These are phyloP conservation scores for Ceratocystis harringtonii DNA, from an alignment of 2,329 filamentous ascomycete genomes.

Conservation along the genomic window DNA sequence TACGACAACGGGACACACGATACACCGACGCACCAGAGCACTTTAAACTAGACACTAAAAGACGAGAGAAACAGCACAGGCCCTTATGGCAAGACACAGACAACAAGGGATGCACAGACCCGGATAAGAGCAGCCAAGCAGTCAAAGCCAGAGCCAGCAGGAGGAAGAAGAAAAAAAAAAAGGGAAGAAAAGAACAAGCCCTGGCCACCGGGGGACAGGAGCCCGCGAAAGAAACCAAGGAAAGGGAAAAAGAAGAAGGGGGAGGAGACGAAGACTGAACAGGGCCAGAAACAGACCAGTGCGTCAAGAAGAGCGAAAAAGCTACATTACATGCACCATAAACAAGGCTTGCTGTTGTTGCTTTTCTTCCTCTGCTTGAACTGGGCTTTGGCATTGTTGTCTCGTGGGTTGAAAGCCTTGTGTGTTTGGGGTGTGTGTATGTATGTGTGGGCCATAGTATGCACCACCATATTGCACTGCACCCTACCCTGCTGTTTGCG, in stretches of 20 bases:
- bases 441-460: not conserved
- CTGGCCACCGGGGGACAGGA: not conserved
- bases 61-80: not conserved
- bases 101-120: not conserved
- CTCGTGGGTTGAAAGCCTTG: not conserved
- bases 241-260: not conserved
- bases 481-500: not conserved
- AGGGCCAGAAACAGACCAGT: not conserved
- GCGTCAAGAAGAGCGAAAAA: not conserved
- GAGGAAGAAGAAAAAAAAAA: not conserved
- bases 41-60: not conserved
- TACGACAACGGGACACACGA: not conserved
- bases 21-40: not conserved
- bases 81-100: not conserved
- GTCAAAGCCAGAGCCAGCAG: not conserved
- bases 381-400: not conserved
- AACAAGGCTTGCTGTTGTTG: not conserved
- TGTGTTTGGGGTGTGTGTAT: not conserved
- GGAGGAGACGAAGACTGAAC: not conserved
- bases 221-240: not conserved
- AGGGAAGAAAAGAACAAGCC: constrained; percentile 3
- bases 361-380: not conserved
- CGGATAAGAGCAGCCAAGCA: not conserved
- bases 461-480: too few species aligned
- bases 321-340: not conserved